Evolutionary conservation across 495 filamentous ascomycete genomes (phyloP), one percentile per base, ranked within the genome.

Genomic region (Neurospora tetraspora): DNA sequence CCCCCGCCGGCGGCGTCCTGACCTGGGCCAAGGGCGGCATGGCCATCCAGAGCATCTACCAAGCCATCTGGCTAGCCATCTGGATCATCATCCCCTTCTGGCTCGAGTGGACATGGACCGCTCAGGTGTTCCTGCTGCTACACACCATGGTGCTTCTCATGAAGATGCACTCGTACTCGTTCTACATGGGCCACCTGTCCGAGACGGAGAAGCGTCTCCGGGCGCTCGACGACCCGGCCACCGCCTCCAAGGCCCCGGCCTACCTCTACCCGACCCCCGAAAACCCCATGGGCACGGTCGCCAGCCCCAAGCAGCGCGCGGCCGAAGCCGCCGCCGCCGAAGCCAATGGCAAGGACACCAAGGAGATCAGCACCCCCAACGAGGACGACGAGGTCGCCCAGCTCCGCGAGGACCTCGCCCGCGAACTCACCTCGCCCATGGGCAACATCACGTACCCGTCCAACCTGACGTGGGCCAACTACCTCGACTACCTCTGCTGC

Each of bases 91-190:
- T 93, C 81, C 96, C 96, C 1, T 99, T 99, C 75, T 83, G 91
- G 77, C 81, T 94, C n/a, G 84, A 88, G 23, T 99, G 96, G 96
- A 93, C 94, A 2, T 90, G 88, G 88, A 99, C 96, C 7, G 91
- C 95, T 36, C 96, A 99, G 78, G 96, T 98, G 53, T 98, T 94
- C 81, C 90, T 99, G 74, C 91, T 94, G 14, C 87, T 99, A 18
- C 96, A 99, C 79, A 91, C 93, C 43, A 87, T 99, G 78, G 90
- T 92, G 16, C 84, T 99, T 8, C 89, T 98, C 36, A 99, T 99
- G 96, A 99, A 99, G 83, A 93, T 99, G 86, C 96, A 99, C 78
- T 97, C 94, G 0, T 99, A 98, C 78, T 91, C 93, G 36, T 98
- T 98, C 82, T 99, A 99, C 83, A 97, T 96, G 77, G 96, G 96